A percentile compares a stretch with the other conserved stretches of the same genome.
These are phyloP conservation scores for Eucalyptus brandiana DNA, from an alignment of 345 rosid species.

Conservation along the genomic window DNA sequence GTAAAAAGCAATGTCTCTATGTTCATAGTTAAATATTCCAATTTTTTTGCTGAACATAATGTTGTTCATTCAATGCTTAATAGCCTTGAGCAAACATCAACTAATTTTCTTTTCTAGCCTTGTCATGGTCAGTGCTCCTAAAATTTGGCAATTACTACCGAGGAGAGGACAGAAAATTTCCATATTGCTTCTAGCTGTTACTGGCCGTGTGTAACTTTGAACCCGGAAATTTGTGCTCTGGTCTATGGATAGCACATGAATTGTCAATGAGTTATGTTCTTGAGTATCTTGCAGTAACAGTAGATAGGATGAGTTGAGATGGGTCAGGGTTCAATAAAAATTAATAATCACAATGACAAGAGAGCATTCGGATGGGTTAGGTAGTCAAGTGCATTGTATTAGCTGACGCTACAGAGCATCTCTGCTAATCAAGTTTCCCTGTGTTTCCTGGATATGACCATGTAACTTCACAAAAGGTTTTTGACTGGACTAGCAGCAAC, in stretches of 20 bases:
- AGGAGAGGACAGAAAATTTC: neutral
- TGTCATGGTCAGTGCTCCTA: neutral
- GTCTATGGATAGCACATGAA: neutral
- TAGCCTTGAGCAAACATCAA: neutral
- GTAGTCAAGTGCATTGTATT: neutral
- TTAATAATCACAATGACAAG: neutral
- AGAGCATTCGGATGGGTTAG: neutral
- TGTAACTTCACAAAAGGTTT: slow-evolving; percentile 17
- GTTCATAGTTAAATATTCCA: neutral
- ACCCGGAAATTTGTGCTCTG: neutral
- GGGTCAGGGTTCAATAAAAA: neutral
- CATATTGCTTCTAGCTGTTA: neutral
- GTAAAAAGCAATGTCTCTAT: neutral
- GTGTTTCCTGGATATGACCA: too few relatives aligned
- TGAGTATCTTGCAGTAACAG: neutral
- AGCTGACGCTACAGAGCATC: neutral
- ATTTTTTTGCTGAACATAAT: neutral
- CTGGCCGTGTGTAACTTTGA: neutral
- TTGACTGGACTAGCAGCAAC: slow-evolving; percentile 45
- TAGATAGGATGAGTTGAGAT: neutral
- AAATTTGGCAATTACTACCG: neutral
- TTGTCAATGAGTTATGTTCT: neutral
- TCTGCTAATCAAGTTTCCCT: neutral
- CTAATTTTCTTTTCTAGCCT: neutral
- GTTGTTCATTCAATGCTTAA: neutral